These are phyloP conservation scores for Suillus spraguei DNA, from an alignment of 768 basidiomycete genomes.

Conservation along the genomic window DNA sequence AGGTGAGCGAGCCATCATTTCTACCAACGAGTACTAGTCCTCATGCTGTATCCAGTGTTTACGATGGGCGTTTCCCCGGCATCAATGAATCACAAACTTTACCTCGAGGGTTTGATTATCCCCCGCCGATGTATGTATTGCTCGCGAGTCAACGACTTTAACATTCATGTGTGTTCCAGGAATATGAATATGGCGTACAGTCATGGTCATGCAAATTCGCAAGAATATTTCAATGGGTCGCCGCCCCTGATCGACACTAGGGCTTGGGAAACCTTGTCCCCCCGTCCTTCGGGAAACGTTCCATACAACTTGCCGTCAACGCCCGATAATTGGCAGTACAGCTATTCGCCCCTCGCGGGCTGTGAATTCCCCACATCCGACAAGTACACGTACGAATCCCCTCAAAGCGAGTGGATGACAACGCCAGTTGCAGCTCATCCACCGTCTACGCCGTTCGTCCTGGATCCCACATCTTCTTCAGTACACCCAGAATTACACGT, in stretches of 20 bases:
- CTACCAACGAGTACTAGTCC: not conserved
- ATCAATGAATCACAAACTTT: not conserved
- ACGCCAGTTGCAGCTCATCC: not conserved
- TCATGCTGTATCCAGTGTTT: not conserved
- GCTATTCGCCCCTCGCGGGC: no score
- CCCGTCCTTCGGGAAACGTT: not conserved
- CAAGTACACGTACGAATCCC: not conserved
- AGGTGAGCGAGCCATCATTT: not conserved
- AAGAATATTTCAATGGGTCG: not conserved
- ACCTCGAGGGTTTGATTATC: not conserved
- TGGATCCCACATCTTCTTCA: not conserved
- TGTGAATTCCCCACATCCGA: not conserved
- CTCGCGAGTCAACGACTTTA: no score
- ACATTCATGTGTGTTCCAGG: not conserved
- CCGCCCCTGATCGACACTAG: not conserved
- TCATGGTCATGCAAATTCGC: not conserved
- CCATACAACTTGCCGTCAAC: not conserved
- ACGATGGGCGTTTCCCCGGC: not conserved
- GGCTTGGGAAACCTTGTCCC: not conserved
- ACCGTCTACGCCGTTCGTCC: not conserved
- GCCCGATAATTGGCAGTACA: not conserved
- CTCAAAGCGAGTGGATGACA: not conserved
- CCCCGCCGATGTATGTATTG: not conserved
- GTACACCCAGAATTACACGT: not conserved
- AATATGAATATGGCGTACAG: not conserved